A percentile compares a stretch with the other conserved stretches of the same genome.
phyloP scores from a whole-genome alignment of 148 eudicot genomes.

The Camellia granthamiana region DNA sequence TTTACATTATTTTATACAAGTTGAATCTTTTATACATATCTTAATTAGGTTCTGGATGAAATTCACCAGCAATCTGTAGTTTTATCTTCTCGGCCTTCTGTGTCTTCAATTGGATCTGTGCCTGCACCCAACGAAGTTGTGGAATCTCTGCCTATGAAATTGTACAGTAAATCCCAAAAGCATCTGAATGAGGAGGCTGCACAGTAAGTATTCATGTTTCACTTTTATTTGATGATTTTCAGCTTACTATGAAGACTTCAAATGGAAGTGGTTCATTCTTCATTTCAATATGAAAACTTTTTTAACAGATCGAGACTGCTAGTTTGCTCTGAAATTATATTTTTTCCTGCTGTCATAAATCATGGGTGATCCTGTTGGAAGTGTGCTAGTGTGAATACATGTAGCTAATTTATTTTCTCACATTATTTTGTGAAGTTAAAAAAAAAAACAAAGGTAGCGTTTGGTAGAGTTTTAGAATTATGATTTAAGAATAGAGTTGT shows the following conservation, averaged over 20 bases:
- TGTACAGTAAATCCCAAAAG: constrained; percentile 46
- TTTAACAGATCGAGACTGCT: neutral
- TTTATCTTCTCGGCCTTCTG: constrained; percentile 73
- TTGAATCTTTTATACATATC: constrained; percentile 39
- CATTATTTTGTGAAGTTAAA: no score
- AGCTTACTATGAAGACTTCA: no score
- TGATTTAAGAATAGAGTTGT: no score
- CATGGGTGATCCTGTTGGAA: neutral
- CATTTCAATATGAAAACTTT: neutral
- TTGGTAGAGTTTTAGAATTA: no score
- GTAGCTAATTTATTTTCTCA: neutral
- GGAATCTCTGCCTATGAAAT: constrained; percentile 72
- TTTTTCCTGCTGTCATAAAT: neutral
- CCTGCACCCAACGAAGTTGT: constrained; percentile 93
- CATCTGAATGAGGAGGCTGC: constrained; percentile 59
- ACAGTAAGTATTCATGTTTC: constrained; percentile 57
- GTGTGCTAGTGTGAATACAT: neutral
- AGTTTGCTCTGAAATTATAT: neutral
- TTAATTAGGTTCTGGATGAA: constrained; percentile 95
- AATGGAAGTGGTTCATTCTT: constrained; percentile 4
- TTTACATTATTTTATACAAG: constrained; percentile 6
- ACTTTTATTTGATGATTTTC: constrained; percentile 1
- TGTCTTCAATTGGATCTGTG: constrained; percentile 84
- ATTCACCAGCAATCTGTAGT: constrained; percentile 99
- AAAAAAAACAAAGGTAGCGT: no score